Percentiles rank a stretch among this genome's conserved stretches.
These are phyloP conservation scores for Biscogniauxia marginata DNA, from an alignment of 2,329 filamentous ascomycete genomes.

Conservation along the genomic window DNA sequence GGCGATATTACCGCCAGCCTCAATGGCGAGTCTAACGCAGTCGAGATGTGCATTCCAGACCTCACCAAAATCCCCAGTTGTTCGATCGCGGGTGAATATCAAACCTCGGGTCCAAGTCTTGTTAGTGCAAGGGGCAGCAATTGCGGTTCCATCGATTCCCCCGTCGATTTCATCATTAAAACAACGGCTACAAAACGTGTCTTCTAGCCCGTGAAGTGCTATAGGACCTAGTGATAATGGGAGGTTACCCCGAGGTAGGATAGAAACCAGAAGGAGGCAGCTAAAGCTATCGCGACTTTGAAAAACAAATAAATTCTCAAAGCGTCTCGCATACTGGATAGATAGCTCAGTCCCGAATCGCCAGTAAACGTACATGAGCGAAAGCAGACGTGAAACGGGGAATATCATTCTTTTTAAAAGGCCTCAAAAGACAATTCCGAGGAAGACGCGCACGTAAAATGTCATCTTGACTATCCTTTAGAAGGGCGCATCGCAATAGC, in stretches of 20 bases:
- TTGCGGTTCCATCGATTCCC: slow-evolving; percentile 30
- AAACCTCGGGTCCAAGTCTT: slow-evolving; percentile 41
- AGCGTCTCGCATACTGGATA: background rate
- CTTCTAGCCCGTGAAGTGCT: slow-evolving; percentile 28
- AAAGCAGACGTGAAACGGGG: slow-evolving; percentile 9
- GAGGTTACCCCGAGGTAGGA: slow-evolving; percentile 23
- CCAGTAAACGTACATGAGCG: background rate
- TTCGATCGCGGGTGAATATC: slow-evolving; percentile 43
- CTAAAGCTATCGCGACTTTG: slow-evolving; percentile 23
- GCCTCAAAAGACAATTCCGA: background rate
- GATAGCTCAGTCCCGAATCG: background rate
- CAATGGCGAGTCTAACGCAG: slow-evolving; percentile 46
- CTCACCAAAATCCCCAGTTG: slow-evolving; percentile 42
- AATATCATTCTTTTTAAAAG: background rate
- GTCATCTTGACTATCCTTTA: background rate
- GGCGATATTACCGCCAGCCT: slow-evolving; percentile 40
- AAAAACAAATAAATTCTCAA: slow-evolving; percentile 14
- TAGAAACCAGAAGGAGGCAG: slow-evolving; percentile 27
- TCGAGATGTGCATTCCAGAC: slow-evolving; percentile 45
- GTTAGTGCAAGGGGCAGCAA: slow-evolving; percentile 35
- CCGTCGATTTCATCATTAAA: slow-evolving; percentile 34
- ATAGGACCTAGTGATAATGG: slow-evolving; percentile 21
- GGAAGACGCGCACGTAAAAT: background rate
- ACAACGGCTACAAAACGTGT: slow-evolving; percentile 2
- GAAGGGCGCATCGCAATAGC: background rate